Base-by-base conservation (phyloP, 2,329 filamentous ascomycete species). In the Esteya vermicola region DNA sequence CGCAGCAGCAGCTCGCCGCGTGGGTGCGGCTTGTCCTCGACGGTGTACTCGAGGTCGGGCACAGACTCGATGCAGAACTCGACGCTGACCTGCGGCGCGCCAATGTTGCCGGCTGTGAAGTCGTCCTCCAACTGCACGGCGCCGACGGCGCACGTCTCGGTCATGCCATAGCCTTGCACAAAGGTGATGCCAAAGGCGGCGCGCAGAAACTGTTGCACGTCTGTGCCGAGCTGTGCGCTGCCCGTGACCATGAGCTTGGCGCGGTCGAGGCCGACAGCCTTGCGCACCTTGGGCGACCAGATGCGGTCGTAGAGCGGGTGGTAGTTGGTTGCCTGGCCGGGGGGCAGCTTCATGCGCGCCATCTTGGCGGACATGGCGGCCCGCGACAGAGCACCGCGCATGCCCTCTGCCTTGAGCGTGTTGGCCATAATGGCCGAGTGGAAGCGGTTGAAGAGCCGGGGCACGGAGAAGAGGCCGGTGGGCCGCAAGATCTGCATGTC, bases 31-130 rank as follows among this genome's bases (percentile, higher is more conserved):
- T 82, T 85, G 65, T 98, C 89, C 9, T 82, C 79, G 36, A 82
- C 75, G 1, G 78, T 71, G 64, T 98, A 98, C 41, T 95, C 89
- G 71, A 95, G 89, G 46, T 96, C 89, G 2, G 89, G 88, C 7
- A 93, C 82, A 39, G 88, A 93, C 55, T 80, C 68, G 41, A 95
- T 68, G 57, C 88, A 93, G 36, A 79, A 64, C 63, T 98, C 91
- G 9, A 71, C 60, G 44, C 67, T 69, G 8, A 77, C 68, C 45
- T 73, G 69, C 0, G 86, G 69, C 6, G 72, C 76, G 39, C 91
- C 91, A 50, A 89, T 89, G 61, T 86, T 93, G 45, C 85, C 86
- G 5, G 78, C 64, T 9, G 70, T 72, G 54, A 83, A 77, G 57
- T 98, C 91, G 35, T 70, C 70, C 3, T 64, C 57, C 10, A 73